Percentiles rank a stretch among this genome's conserved stretches.
Conservation (phyloP, 1,284 basidiomycete genomes). For the Lentinula novae-zelandiae region DNA sequence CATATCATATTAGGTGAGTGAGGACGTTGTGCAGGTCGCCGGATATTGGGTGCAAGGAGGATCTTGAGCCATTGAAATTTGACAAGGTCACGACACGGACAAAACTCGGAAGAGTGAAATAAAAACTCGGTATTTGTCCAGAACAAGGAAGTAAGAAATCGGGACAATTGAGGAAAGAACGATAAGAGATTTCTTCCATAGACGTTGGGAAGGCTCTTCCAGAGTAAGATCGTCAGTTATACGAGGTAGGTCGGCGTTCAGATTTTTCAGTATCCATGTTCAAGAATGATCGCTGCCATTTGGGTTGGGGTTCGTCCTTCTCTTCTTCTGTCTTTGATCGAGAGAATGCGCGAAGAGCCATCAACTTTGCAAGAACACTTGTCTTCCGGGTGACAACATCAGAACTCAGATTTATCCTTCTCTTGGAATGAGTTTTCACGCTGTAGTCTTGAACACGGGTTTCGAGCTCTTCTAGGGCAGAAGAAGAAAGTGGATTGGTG, state of each 20-base stretch:
- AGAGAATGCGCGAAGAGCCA: background rate
- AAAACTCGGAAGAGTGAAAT: too few relatives aligned
- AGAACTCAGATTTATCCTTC: background rate
- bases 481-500: background rate
- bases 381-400: background rate
- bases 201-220: background rate
- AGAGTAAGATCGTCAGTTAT: background rate
- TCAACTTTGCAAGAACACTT: background rate
- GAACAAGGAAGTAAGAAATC: too few relatives aligned
- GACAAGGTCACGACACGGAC: too few relatives aligned
- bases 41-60: too few relatives aligned
- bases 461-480: background rate
- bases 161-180: too few relatives aligned
- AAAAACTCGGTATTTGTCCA: too few relatives aligned
- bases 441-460: background rate
- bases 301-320: background rate
- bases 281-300: background rate
- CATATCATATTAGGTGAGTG: too few relatives aligned
- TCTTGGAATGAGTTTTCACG: background rate
- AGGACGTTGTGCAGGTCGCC: too few relatives aligned
- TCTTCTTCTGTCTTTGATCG: background rate
- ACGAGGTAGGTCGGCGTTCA: background rate
- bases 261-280: background rate
- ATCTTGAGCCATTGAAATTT: too few relatives aligned
- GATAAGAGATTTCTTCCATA: background rate